A percentile compares a stretch with the other conserved stretches of the same genome.
Evolutionary conservation across 2,329 filamentous ascomycete species (phyloP).

Genomic region (Alternaria novae-zelandiae): DNA sequence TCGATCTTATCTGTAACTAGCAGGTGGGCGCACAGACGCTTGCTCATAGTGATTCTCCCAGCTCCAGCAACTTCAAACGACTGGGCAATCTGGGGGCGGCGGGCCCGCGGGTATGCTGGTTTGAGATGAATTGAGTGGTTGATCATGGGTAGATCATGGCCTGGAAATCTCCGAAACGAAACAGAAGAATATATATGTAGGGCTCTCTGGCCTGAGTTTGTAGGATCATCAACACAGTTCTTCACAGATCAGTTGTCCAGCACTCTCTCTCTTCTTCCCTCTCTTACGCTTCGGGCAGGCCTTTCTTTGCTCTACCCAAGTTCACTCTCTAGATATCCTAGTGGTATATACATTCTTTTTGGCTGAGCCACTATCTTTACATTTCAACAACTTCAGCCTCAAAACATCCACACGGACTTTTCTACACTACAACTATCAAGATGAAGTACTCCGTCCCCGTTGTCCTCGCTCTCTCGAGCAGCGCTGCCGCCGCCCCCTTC

Average conservation of each 20-base stretch:
- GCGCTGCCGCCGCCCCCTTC: constrained; percentile 25
- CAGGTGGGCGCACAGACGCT: constrained; percentile 2
- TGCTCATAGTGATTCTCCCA: not conserved
- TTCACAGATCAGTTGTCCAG: constrained; percentile 14
- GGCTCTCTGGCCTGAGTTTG: not conserved
- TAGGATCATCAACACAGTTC: constrained; percentile 15
- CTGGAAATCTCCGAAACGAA: constrained; percentile 4
- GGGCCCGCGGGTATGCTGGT: not conserved
- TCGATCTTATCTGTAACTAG: constrained; percentile 13
- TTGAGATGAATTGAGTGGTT: constrained; percentile 15
- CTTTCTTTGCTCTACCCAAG: not conserved
- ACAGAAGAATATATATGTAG: constrained; percentile 14
- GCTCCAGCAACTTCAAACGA: constrained; percentile 15
- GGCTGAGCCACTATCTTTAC: constrained; percentile 18
- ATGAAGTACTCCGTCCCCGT: constrained; percentile 32
- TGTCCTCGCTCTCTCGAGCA: constrained; percentile 30
- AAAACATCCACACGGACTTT: not conserved
- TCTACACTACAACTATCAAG: not conserved
- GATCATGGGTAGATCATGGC: constrained; percentile 6
- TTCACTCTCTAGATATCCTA: constrained; percentile 14
- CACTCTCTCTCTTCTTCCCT: constrained; percentile 10
- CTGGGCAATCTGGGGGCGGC: constrained; percentile 7
- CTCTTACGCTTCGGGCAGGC: not conserved
- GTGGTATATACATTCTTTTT: constrained; percentile 20
- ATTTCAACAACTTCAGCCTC: not conserved